Evolutionary conservation across 768 basidiomycete genomes (phyloP), one percentile per base, ranked within the genome.

Genomic region (Suillus sp.): DNA sequence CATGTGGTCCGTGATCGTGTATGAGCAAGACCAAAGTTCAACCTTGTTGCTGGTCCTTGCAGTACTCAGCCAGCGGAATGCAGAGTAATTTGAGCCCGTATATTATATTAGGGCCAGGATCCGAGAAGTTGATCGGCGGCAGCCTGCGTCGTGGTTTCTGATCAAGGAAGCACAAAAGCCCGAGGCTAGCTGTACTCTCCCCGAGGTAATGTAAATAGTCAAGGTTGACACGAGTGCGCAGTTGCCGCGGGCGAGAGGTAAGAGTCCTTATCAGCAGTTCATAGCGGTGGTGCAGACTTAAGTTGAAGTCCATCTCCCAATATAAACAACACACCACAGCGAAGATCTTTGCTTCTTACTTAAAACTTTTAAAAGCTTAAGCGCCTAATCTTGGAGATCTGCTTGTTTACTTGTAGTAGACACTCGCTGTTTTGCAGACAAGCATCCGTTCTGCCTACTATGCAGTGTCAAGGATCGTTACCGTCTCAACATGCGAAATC

Each of bases 91-190:
- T 53, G 30, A n/a, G 32, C 20, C 20, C 51, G 18, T 32, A 47
- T 35, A 38, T 13, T 37, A 48, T 30, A 53, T 32, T 32, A 53
- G 51, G 50, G 18, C 30, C 4, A 53, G 51, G 30, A 32, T 53
- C 51, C 51, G 51, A 53, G 30, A 53, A 53, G 30, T 53, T 11
- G 51, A 53, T 53, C 51, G 32, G 11, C 30, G 51, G 51, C 51
- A 34, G 56, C 56, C 56, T 57, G 10, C 56, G 27, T 40, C 40
- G 56, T 38, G 22, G 56, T 57, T 57, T 42, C 3, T 40, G 56
- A 40, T 27, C 37, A 25, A 57, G 56, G 55, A 57, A 57, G 56
- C 27, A 40, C 37, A 3, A 30, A 57, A 57, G 11, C 51, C 51
- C 51, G 51, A 53, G 51, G 51, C 5, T n/a, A n/a, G 51, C 51